Evolutionary conservation across 495 filamentous ascomycete genomes (phyloP).

Genomic region (Aspergillus nidulans): DNA sequence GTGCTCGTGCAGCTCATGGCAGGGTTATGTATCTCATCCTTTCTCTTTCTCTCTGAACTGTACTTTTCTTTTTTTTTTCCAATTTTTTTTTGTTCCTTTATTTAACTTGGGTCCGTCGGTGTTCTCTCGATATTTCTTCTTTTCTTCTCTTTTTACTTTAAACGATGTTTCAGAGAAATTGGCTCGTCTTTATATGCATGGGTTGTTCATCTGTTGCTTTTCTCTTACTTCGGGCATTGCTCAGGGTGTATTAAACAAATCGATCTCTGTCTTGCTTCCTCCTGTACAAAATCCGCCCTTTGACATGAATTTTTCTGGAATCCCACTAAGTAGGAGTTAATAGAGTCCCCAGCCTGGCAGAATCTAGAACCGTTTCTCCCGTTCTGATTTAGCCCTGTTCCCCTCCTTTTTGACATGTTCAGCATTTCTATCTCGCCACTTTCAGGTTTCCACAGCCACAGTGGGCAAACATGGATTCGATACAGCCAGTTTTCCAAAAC

Average conservation of each 20-base stretch:
- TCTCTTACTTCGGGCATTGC: slow-evolving; percentile 18
- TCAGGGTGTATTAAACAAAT: slow-evolving; percentile 29
- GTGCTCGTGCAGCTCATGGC: slow-evolving; percentile 8
- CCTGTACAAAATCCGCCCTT: background rate
- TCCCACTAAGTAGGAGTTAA: background rate
- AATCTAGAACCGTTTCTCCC: background rate
- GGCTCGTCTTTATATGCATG: background rate
- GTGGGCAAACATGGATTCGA: background rate
- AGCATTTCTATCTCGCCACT: background rate
- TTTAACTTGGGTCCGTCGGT: slow-evolving; percentile 2
- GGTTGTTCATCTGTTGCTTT: slow-evolving; percentile 7
- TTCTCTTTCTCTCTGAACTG: background rate
- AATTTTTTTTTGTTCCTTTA: background rate
- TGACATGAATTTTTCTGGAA: background rate
- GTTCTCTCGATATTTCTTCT: background rate
- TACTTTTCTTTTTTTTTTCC: slow-evolving; percentile 4
- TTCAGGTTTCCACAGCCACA: background rate
- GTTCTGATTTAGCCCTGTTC: background rate
- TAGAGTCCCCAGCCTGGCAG: background rate
- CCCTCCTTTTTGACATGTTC: background rate
- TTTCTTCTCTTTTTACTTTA: background rate
- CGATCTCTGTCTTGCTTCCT: slow-evolving; percentile 7
- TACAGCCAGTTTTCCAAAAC: background rate
- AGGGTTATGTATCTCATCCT: slow-evolving; percentile 9
- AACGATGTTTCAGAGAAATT: slow-evolving; percentile 18